A percentile compares a stretch with the other conserved stretches of the same genome.
Conservation (phyloP, 768 basidiomycete species). For the Chalciporus sphaerocephalus region DNA sequence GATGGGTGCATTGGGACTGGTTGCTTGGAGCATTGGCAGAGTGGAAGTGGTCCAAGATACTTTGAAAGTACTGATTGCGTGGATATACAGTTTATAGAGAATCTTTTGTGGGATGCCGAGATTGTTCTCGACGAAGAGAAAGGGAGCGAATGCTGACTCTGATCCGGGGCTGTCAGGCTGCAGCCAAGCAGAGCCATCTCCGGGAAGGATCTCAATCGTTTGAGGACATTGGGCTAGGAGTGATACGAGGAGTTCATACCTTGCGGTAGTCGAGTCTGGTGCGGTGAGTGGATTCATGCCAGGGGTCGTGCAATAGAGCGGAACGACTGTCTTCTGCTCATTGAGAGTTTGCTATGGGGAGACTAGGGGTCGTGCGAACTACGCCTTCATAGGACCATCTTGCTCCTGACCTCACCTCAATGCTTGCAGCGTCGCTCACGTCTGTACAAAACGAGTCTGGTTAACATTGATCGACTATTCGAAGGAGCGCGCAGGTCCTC, state of each 20-base stretch:
- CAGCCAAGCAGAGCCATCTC: slow-evolving; percentile 47
- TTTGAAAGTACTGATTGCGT: slow-evolving; percentile 37
- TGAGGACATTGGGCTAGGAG: slow-evolving; percentile 22
- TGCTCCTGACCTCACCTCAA: too few relatives aligned
- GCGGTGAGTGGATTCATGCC: slow-evolving; percentile 1
- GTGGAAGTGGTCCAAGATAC: slow-evolving; percentile 13
- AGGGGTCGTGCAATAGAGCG: background rate
- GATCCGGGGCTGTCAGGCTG: slow-evolving; percentile 12
- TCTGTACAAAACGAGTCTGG: background rate
- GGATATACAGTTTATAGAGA: slow-evolving; percentile 49
- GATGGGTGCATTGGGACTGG: slow-evolving; percentile 3
- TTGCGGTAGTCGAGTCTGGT: slow-evolving; percentile 1
- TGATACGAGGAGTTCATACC: slow-evolving; percentile 21
- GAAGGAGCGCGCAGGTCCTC: background rate
- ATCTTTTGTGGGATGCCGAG: slow-evolving; percentile 62
- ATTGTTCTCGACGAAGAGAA: slow-evolving; percentile 53
- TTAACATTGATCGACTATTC: background rate
- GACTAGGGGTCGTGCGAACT: too few relatives aligned
- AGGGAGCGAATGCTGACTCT: slow-evolving; percentile 37
- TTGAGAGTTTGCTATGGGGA: too few relatives aligned
- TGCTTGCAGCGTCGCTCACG: too few relatives aligned
- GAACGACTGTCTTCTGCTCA: background rate
- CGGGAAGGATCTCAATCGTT: slow-evolving; percentile 63
- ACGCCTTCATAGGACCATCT: too few relatives aligned
- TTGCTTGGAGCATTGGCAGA: background rate